phyloP scores from a whole-genome alignment of 305 asterid species.

The Euphrasia arctica region DNA sequence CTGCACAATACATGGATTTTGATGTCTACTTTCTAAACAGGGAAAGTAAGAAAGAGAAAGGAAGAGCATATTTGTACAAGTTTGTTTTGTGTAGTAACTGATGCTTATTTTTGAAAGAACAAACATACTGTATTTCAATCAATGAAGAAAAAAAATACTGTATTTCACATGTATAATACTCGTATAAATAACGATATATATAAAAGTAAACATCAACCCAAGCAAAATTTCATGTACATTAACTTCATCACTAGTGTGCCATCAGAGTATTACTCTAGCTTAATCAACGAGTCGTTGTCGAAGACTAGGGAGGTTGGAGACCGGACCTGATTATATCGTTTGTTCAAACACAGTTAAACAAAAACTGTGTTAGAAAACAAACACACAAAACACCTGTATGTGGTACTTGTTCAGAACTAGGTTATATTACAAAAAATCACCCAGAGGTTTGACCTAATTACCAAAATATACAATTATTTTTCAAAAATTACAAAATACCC shows the following conservation, averaged over 20 bases:
- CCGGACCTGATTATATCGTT: background rate
- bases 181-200: too few relatives aligned
- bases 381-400: background rate
- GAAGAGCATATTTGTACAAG: background rate
- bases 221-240: conserved; percentile 23
- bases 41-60: background rate
- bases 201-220: too few relatives aligned
- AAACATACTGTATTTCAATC: too few relatives aligned
- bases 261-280: conserved; percentile 1
- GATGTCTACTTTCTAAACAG: background rate
- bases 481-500: background rate
- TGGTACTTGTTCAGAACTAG: background rate
- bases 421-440: background rate
- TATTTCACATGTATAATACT: too few relatives aligned
- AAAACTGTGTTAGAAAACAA: background rate
- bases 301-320: background rate
- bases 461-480: background rate
- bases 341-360: background rate
- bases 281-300: background rate
- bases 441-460: background rate
- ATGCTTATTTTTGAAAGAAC: background rate
- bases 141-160: too few relatives aligned
- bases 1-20: background rate
- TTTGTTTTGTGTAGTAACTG: background rate
- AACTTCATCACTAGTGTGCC: conserved; percentile 3